Conservation (phyloP, 2,329 filamentous ascomycete genomes). For the Fusarium protoensiforme region DNA sequence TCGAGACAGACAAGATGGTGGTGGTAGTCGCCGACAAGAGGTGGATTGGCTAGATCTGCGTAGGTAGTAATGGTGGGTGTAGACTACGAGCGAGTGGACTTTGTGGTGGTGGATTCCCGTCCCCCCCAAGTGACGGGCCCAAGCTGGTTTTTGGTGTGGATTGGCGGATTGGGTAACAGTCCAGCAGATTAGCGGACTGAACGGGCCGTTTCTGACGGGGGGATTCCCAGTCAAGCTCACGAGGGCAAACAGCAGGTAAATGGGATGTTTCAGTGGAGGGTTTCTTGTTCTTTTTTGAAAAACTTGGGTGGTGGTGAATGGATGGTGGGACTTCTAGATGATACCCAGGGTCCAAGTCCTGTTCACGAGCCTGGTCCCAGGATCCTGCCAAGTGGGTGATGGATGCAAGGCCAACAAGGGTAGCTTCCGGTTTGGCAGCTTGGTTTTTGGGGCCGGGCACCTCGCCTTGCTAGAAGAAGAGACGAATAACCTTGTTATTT, state of each 20-base stretch:
- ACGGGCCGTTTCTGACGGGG: neutral
- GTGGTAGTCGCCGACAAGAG: conserved; percentile 21
- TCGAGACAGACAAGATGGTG: conserved; percentile 19
- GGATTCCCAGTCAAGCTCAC: neutral
- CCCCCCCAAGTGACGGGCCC: conserved; percentile 5
- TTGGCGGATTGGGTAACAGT: neutral
- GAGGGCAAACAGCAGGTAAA: neutral
- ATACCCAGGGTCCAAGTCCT: conserved; percentile 33
- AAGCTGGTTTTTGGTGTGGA: neutral
- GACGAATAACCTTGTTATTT: conserved; percentile 3
- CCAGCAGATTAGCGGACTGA: neutral
- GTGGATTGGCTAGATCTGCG: conserved; percentile 31
- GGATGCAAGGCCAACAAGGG: conserved; percentile 28
- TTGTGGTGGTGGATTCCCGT: conserved; percentile 25
- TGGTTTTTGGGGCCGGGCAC: neutral
- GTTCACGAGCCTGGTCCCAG: conserved; percentile 29
- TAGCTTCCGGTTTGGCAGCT: conserved; percentile 34
- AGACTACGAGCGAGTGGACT: conserved; percentile 25
- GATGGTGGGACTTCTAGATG: conserved; percentile 8
- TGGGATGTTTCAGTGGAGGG: neutral
- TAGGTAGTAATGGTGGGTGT: neutral
- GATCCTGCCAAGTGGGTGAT: conserved; percentile 15
- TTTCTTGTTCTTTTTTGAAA: neutral
- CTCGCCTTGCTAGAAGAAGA: neutral
- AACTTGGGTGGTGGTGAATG: neutral